phyloP scores from a whole-genome alignment of 2,329 filamentous ascomycete species.

The Ophiobolus disseminans region DNA sequence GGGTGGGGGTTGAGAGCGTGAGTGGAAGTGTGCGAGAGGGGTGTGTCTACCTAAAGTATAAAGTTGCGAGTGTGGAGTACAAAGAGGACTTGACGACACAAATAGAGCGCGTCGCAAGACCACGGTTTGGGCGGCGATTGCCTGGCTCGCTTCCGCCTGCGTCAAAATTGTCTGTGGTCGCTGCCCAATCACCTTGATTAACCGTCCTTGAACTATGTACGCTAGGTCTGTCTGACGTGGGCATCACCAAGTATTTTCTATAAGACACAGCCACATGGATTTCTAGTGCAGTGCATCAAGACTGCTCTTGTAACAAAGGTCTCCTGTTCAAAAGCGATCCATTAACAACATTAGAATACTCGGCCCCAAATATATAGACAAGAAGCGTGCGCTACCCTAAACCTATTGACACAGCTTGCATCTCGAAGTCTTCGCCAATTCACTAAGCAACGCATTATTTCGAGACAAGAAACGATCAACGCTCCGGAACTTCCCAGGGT shows the following conservation, averaged over 20 bases:
- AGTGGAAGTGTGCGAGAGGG: background rate
- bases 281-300: too few relatives aligned
- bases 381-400: conserved; percentile 1
- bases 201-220: background rate
- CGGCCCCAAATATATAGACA: conserved; percentile 1
- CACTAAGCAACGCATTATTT: too few relatives aligned
- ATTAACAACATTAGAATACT: conserved; percentile 1
- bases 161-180: conserved; percentile 32
- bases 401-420: too few relatives aligned
- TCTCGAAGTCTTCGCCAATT: too few relatives aligned
- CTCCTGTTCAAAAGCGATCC: too few relatives aligned
- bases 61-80: too few relatives aligned
- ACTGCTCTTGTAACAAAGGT: too few relatives aligned
- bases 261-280: too few relatives aligned
- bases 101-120: conserved; percentile 31
- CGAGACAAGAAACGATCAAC: conserved; percentile 8
- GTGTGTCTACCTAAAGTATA: background rate
- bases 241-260: too few relatives aligned
- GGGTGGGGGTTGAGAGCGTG: background rate
- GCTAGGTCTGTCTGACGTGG: too few relatives aligned
- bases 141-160: conserved; percentile 27
- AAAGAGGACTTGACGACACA: too few relatives aligned
- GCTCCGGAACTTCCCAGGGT: conserved; percentile 39
- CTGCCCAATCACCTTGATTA: conserved; percentile 37
- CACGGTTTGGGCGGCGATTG: conserved; percentile 35